phyloP scores from a whole-genome alignment of 768 basidiomycete genomes.

The Hysterangium stoloniferum region DNA sequence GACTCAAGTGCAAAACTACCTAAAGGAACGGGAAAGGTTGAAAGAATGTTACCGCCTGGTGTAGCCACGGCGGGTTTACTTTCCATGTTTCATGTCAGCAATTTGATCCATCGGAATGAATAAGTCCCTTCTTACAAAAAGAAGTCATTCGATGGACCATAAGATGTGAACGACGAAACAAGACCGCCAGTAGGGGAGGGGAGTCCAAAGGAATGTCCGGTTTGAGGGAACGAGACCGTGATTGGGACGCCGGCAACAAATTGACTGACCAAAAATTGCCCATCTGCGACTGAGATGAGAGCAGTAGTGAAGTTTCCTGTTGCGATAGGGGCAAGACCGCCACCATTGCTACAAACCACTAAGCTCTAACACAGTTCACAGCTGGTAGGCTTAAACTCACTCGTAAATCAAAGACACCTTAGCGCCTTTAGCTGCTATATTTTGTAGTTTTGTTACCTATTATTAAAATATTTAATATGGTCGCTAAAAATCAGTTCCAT shows the following conservation, averaged over 20 bases:
- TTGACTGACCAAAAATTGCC: slow-evolving; percentile 44
- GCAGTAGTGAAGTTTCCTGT: slow-evolving; percentile 41
- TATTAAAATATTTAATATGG: too few relatives aligned
- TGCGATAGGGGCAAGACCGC: slow-evolving; percentile 34
- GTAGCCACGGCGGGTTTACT: slow-evolving; percentile 44
- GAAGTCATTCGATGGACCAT: slow-evolving; percentile 55
- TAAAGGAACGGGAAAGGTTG: slow-evolving; percentile 34
- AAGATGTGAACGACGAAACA: slow-evolving; percentile 46
- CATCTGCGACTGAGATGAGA: slow-evolving; percentile 48
- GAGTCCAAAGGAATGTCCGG: slow-evolving; percentile 34
- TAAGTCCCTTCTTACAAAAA: slow-evolving; percentile 26
- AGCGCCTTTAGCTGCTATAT: slow-evolving; percentile 47
- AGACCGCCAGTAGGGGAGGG: slow-evolving; percentile 47
- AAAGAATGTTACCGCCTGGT: slow-evolving; percentile 45
- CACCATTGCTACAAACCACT: slow-evolving; percentile 35
- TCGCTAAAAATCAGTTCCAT: too few relatives aligned
- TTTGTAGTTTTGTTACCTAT: slow-evolving; percentile 44
- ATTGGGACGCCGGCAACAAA: slow-evolving; percentile 37
- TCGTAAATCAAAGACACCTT: slow-evolving; percentile 45
- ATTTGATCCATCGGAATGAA: background rate
- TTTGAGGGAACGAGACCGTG: slow-evolving; percentile 41
- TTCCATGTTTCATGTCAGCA: slow-evolving; percentile 7
- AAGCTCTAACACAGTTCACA: background rate
- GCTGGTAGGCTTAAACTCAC: slow-evolving; percentile 26
- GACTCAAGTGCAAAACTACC: slow-evolving; percentile 34